These are phyloP conservation scores for Piloderma croceum DNA, from an alignment of 768 basidiomycete genomes.

Conservation along the genomic window DNA sequence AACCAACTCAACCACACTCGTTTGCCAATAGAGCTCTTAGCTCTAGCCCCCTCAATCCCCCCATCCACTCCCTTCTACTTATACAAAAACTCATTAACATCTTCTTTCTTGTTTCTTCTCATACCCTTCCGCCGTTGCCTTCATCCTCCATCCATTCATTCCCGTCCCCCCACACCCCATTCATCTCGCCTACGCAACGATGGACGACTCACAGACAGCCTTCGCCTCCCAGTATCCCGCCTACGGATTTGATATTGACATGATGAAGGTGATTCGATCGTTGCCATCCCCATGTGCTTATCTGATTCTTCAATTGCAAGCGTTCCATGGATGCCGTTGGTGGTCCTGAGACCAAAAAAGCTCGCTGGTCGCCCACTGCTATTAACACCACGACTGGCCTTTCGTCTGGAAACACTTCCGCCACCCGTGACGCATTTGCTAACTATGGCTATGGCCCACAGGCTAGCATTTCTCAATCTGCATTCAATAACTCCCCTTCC, in stretches of 20 bases:
- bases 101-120: slow-evolving; percentile 42
- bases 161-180: slow-evolving; percentile 20
- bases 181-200: slow-evolving; percentile 27
- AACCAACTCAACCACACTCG: slow-evolving; percentile 26
- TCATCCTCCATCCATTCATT: slow-evolving; percentile 40
- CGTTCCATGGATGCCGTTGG: slow-evolving; percentile 81
- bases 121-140: slow-evolving; percentile 48
- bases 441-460: slow-evolving; percentile 86
- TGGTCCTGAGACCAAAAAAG: slow-evolving; percentile 84
- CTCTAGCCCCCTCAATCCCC: slow-evolving; percentile 28
- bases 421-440: slow-evolving; percentile 70
- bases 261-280: slow-evolving; percentile 70
- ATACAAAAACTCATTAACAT: slow-evolving; percentile 50
- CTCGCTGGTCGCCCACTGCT: slow-evolving; percentile 79
- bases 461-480: slow-evolving; percentile 54
- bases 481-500: slow-evolving; percentile 45
- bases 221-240: slow-evolving; percentile 64
- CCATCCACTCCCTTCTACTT: slow-evolving; percentile 44
- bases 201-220: slow-evolving; percentile 73
- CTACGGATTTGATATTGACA: slow-evolving; percentile 80
- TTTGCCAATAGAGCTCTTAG: too few relatives aligned
- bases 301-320: slow-evolving; percentile 32
- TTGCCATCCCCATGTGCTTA: slow-evolving; percentile 5
- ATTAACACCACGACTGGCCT: slow-evolving; percentile 34
- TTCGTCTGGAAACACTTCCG: slow-evolving; percentile 30